phyloP scores from a whole-genome alignment of 2,329 filamentous ascomycete species.

The Calonectria hawksworthii region DNA sequence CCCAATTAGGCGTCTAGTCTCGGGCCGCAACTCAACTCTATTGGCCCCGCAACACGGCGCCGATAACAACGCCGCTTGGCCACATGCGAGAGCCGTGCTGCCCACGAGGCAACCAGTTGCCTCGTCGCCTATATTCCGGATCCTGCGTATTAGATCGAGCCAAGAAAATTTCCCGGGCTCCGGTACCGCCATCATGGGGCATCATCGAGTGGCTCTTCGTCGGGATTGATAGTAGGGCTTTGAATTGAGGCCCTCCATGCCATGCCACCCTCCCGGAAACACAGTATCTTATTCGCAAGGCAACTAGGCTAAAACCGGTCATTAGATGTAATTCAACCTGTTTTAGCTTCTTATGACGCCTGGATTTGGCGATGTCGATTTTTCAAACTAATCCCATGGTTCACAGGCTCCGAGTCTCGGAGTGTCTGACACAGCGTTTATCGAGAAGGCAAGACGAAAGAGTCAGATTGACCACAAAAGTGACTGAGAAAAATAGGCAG shows the following conservation, averaged over 20 bases:
- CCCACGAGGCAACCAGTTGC: background rate
- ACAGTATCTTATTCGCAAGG: background rate
- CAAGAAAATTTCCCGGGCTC: background rate
- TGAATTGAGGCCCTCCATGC: background rate
- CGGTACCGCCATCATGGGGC: background rate
- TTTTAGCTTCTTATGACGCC: background rate
- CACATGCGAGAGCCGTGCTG: background rate
- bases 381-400: background rate
- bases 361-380: background rate
- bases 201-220: background rate
- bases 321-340: background rate
- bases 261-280: background rate
- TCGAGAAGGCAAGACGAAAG: background rate
- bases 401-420: background rate
- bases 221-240: background rate
- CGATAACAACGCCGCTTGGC: background rate
- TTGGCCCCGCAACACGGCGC: background rate
- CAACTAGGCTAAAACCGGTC: background rate
- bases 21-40: background rate
- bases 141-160: background rate
- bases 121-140: background rate
- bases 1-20: background rate
- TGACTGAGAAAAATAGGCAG: rapidly evolving
- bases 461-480: background rate
- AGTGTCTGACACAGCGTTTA: background rate